Evolutionary conservation across 2,329 filamentous ascomycete genomes (phyloP), one percentile per base, ranked within the genome.

Genomic region (Ophiostoma piceae): DNA sequence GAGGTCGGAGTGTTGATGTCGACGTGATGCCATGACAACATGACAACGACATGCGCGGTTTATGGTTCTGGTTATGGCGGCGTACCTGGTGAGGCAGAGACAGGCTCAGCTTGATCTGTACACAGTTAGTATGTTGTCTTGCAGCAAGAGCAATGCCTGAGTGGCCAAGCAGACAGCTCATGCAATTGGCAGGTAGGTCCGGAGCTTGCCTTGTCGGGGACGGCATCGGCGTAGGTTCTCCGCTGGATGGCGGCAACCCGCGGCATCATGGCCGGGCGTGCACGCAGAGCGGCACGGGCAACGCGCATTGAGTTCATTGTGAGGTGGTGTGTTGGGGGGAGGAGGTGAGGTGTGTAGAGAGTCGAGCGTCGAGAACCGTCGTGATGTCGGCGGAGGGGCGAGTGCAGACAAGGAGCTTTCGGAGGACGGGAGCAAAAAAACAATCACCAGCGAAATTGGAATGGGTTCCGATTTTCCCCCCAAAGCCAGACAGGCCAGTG

Each of bases 31-130:
- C 35, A 35, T 35, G 35, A 35, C 35, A 35, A 35, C 35, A 35
- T 35, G 35, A 8, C 35, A 35, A 35, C 8, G 35, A 35, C 35
- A 35, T 71, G 69, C 67, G 69, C 67, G 69, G 47, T 71, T 71
- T 71, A 67, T 66, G 22, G 26, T 29, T 29, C 26, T 29, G 26
- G 26, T 29, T 1, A 29, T 29, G 64, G 64, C 64, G 19, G 29
- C 66, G 83, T 92, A 98, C 95, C 93, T 97, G 92, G 85, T 98
- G 94, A 84, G 95, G 95, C 77, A 99, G 91, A 81, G 92, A 89
- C 85, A 99, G 87, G 86, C 92, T 97, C 85, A 99, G 90, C 90
- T 96, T 96, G 87, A 99, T 96, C 88, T 90, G 67, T 71, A 47
- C 19, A 66, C 6, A 9, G 67, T 70, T 68, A 70, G 69, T 66